A percentile compares a stretch with the other conserved stretches of the same genome.
Evolutionary conservation across 75 land plant species (phyloP).

Genomic region (Chamaecyparis obtusa): DNA sequence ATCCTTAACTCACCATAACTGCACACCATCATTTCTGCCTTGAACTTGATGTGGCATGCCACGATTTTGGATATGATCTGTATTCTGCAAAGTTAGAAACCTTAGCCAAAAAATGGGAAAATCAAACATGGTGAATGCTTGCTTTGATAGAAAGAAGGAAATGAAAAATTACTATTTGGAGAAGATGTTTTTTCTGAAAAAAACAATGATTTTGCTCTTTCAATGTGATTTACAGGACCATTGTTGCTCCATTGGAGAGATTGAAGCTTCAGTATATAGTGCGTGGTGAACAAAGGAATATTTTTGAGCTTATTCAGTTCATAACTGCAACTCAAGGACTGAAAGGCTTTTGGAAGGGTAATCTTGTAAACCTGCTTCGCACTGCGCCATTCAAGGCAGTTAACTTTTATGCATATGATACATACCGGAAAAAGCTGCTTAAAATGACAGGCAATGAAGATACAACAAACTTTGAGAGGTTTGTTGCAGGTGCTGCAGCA

Average conservation of each 20-base stretch:
- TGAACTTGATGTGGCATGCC: too few relatives aligned
- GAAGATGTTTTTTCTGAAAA: not conserved
- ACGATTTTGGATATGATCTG: too few relatives aligned
- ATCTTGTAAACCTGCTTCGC: constrained; percentile 79
- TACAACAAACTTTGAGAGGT: constrained; percentile 68
- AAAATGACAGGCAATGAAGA: constrained; percentile 64
- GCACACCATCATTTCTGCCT: too few relatives aligned
- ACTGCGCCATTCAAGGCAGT: constrained; percentile 95
- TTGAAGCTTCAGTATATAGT: constrained; percentile 86
- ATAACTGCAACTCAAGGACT: constrained; percentile 75
- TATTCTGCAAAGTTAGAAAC: too few relatives aligned
- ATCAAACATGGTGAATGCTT: too few relatives aligned
- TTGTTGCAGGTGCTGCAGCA: constrained; percentile 88
- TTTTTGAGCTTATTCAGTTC: constrained; percentile 47
- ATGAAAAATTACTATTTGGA: not conserved
- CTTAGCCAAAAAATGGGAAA: too few relatives aligned
- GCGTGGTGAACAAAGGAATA: constrained; percentile 68
- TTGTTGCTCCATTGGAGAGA: constrained; percentile 91
- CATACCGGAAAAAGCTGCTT: constrained; percentile 56
- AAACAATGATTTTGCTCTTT: not conserved
- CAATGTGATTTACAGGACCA: constrained; percentile 47
- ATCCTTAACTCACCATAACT: too few relatives aligned
- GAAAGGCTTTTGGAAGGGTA: constrained; percentile 91
- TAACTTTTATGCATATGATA: constrained; percentile 84
- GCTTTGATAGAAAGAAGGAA: too few relatives aligned